Base-by-base conservation (phyloP, 495 filamentous ascomycete genomes). In the Tuber calosporum region DNA sequence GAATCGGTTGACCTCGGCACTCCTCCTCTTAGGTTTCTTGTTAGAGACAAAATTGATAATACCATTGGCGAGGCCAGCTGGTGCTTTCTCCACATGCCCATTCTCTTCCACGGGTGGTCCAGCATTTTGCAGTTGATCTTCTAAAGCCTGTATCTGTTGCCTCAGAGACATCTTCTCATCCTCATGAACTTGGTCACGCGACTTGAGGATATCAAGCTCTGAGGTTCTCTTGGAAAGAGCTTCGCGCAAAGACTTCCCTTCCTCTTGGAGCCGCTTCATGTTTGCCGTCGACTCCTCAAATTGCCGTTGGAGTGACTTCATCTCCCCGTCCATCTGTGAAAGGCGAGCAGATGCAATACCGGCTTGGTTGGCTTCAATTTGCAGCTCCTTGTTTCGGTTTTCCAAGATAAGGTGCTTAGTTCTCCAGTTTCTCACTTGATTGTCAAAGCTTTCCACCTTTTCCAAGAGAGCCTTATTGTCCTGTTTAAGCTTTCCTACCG, bases 1-100 rank as follows among this genome's bases (percentile, higher is more conserved):
- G 20, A 72, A 72, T 42, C 76, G 68, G 30, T 37, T 43, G 62
- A 81, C 90, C 42, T 95, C 95, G 69, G 93, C 95, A 83, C 95
- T 98, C 68, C 96, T 88, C 81, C 95, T 85, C 86, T 98, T 97
- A 43, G 94, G 93, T 85, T 97, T 97, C 88, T 98, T 99, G 34
- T 93, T 92, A 19, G 94, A 92, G 22, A 99, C 95, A 67, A 99
- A 85, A 81, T 98, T 98, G 85, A 99, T 97, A 71, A 99, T 87
- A 70, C 93, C 93, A 72, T 86, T 90, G 3, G 88, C 84, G 73
- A 90, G 87, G 36, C 93, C 92, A 75, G 92, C 76, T 85, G 85
- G 68, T 97, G 86, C 81, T 97, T 95, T 80, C 92, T 91, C 71
- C 87, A 88, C 70, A 96, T 87, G 42, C 86, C 88, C 79, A 87